These are phyloP conservation scores for Bretschneidera sinensis DNA, from an alignment of 345 rosid species.

Conservation along the genomic window DNA sequence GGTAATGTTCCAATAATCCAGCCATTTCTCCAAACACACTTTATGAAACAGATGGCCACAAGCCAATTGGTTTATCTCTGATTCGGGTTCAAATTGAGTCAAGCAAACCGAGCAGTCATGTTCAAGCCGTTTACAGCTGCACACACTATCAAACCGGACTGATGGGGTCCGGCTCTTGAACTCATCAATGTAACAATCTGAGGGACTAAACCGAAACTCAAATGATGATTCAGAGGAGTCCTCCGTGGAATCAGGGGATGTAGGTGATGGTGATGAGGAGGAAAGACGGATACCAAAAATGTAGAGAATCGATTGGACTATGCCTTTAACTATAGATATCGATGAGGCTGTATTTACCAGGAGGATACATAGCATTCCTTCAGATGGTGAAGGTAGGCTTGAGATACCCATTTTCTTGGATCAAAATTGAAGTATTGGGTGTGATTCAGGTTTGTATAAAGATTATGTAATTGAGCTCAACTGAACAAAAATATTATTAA, in stretches of 20 bases:
- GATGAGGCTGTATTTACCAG: conserved; percentile 82
- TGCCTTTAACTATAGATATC: conserved; percentile 63
- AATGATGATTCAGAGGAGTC: conserved; percentile 27
- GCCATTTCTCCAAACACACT: conserved; percentile 74
- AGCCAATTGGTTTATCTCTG: conserved; percentile 56
- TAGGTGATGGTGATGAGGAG: conserved; percentile 25
- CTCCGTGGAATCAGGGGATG: conserved; percentile 30
- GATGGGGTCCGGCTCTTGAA: conserved; percentile 58
- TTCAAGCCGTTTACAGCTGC: conserved; percentile 38
- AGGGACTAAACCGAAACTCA: conserved; percentile 32
- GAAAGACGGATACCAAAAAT: conserved; percentile 56
- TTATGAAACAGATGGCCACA: conserved; percentile 76
- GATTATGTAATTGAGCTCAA: not conserved
- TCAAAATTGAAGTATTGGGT: not conserved
- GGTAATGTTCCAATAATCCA: conserved; percentile 65
- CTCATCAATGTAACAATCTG: conserved; percentile 55
- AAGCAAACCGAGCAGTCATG: conserved; percentile 70
- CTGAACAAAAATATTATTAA: not conserved
- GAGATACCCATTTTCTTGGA: conserved; percentile 71
- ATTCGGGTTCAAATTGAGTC: conserved; percentile 48
- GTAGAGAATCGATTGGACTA: conserved; percentile 59
- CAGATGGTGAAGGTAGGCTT: conserved; percentile 73
- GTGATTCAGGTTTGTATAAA: conserved; percentile 2
- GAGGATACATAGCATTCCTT: conserved; percentile 71
- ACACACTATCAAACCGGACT: conserved; percentile 41